Conservation (phyloP, 495 filamentous ascomycete genomes). For the Xylaria bambusicola region DNA sequence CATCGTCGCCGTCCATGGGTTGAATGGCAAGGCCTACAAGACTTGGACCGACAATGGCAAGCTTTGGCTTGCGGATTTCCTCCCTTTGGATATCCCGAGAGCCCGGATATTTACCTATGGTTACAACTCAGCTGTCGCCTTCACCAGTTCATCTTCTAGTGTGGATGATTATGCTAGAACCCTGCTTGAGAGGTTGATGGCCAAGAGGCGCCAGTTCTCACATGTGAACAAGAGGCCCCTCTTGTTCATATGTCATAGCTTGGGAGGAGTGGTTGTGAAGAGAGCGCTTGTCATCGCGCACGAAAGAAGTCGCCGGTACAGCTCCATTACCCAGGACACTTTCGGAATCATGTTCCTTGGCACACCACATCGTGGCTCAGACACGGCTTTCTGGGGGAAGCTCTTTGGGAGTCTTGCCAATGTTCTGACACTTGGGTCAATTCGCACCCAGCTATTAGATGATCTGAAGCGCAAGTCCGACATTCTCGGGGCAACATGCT, state of each 20-base stretch:
- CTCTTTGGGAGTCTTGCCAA: too few relatives aligned
- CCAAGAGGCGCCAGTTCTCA: neutral
- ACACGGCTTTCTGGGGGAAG: slow-evolving; percentile 15
- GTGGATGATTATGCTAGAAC: too few relatives aligned
- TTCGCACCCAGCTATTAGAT: too few relatives aligned
- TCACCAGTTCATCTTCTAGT: neutral
- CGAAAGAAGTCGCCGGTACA: neutral
- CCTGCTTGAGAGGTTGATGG: neutral
- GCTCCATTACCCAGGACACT: slow-evolving; percentile 16
- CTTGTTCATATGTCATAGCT: slow-evolving; percentile 43
- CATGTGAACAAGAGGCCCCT: slow-evolving; percentile 20
- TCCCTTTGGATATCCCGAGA: slow-evolving; percentile 31
- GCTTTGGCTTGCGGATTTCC: slow-evolving; percentile 37
- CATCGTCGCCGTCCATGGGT: slow-evolving; percentile 24
- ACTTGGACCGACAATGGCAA: slow-evolving; percentile 14
- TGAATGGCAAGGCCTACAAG: slow-evolving; percentile 13
- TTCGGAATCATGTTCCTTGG: slow-evolving; percentile 35
- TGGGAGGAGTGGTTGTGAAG: slow-evolving; percentile 43
- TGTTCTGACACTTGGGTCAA: too few relatives aligned
- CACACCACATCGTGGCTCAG: slow-evolving; percentile 36
- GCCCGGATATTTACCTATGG: slow-evolving; percentile 38
- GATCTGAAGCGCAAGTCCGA: too few relatives aligned
- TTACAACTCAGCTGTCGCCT: slow-evolving; percentile 27
- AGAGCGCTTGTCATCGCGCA: slow-evolving; percentile 20
- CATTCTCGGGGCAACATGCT: too few relatives aligned